Evolutionary conservation across 805 yeast genomes (phyloP).

Genomic region (Barnettozyma pratensis): DNA sequence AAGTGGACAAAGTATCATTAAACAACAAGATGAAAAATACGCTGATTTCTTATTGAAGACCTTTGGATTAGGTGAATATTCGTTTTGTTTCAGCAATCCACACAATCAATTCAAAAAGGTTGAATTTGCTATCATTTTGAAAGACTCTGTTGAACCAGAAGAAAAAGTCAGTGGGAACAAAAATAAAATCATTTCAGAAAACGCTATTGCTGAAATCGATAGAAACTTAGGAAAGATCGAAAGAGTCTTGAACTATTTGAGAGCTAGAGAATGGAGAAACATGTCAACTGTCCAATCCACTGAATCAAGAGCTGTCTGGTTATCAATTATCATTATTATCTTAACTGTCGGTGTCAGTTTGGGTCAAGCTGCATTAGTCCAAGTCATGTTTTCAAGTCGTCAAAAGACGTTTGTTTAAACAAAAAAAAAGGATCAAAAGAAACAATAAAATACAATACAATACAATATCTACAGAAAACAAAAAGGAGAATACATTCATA

Average conservation of each 20-base stretch:
- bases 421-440: no score
- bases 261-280: conserved; percentile 95
- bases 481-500: no score
- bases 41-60: conserved; percentile 59
- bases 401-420: conserved; percentile 34
- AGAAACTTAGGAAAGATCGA: conserved; percentile 52
- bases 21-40: conserved; percentile 55
- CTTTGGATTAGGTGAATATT: conserved; percentile 54
- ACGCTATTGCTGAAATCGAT: conserved; percentile 53
- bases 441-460: neutral
- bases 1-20: conserved; percentile 39
- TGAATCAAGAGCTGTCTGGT: conserved; percentile 70
- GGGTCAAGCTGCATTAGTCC: conserved; percentile 76
- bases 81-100: conserved; percentile 60
- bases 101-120: conserved; percentile 62
- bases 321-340: conserved; percentile 64
- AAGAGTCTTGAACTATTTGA: conserved; percentile 73
- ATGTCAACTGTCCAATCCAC: conserved; percentile 86
- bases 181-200: conserved; percentile 48
- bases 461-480: neutral
- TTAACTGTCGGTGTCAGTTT: conserved; percentile 74
- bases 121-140: conserved; percentile 54
- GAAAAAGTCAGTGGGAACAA: conserved; percentile 34
- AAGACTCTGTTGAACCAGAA: conserved; percentile 30
- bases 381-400: conserved; percentile 63